Base-by-base conservation (phyloP, 2,329 filamentous ascomycete genomes). In the Ophiostoma fasciatum region DNA sequence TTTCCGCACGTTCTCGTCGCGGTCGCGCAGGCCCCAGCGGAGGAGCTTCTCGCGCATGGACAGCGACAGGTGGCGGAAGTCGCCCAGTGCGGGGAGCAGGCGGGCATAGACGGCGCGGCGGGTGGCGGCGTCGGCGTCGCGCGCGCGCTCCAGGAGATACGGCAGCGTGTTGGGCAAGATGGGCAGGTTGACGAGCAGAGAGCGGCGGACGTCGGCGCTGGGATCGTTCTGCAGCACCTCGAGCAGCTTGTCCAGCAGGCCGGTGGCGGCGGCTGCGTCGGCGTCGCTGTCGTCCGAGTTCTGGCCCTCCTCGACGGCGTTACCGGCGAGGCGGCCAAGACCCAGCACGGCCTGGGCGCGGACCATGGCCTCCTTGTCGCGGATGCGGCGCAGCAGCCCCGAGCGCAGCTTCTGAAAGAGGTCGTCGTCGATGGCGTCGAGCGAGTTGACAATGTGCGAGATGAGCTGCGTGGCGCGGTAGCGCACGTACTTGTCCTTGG, bases 41-140 rank as follows among this genome's bases (percentile, higher is more conserved):
- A 98, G 68, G 22, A 98, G 67, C 57, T 96, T 96, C 57, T 98
- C 90, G 51, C 90, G 71, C 77, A 96, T 93, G 2, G 82, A 84
- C 18, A 98, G 66, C 10, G 85, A 94, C 35, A 98, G 62, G 58
- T 94, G 84, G 36, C 90, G 74, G 58, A 98, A 98, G 57, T 98
- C 90, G 11, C 87, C 90, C 1, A 98, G 64, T 0, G 81, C 81
- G 2, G 90, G 90, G 5, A 98, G 63, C 7, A 98, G 66, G 25
- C 82, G 75, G 1, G 87, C 80, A 53, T 96, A 98, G 3, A 98
- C 69, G 9, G 84, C 80, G 41, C 87, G 70, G 41, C 90, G 70
- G 4, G 87, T 96, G 6, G 77, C 70, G 4, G 82, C 70, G 54
- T 98, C 90, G 39, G 85, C 71, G 52, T 98, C 90, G 51, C 90